phyloP scores from a whole-genome alignment of 169 alveolate genomes.

The Plasmodium chabaudi region DNA sequence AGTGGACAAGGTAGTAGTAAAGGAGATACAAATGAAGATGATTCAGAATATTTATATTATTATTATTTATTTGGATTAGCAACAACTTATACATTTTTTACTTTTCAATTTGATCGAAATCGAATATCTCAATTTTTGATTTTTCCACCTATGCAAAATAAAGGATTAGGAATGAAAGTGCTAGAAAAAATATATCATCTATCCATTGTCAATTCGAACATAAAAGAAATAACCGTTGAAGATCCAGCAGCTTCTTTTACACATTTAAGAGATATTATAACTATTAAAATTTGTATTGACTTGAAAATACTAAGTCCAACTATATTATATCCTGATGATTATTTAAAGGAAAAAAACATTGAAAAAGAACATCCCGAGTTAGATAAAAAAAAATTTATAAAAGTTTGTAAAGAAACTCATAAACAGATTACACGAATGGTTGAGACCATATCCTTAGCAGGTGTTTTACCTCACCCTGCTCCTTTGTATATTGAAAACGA shows the following conservation, averaged over 20 bases:
- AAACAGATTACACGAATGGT: constrained; percentile 65
- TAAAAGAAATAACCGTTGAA: constrained; percentile 86
- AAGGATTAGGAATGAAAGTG: constrained; percentile 83
- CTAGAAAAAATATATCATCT: constrained; percentile 80
- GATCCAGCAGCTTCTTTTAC: constrained; percentile 86
- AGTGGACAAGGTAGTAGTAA: not conserved
- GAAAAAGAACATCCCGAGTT: constrained; percentile 33
- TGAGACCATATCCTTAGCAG: constrained; percentile 39
- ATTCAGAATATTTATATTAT: constrained; percentile 8
- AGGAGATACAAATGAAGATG: not conserved
- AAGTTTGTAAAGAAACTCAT: constrained; percentile 67
- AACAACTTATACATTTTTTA: constrained; percentile 84
- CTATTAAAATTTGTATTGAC: constrained; percentile 78
- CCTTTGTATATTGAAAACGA: constrained; percentile 49
- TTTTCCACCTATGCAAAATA: constrained; percentile 84
- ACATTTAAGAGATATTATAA: constrained; percentile 82
- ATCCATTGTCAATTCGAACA: constrained; percentile 81
- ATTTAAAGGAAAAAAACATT: constrained; percentile 57
- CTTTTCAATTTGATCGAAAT: constrained; percentile 81
- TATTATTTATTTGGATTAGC: constrained; percentile 82
- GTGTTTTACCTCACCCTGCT: constrained; percentile 66
- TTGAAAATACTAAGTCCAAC: constrained; percentile 28
- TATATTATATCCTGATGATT: constrained; percentile 57
- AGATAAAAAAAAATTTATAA: constrained; percentile 52
- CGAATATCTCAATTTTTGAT: constrained; percentile 85